phyloP scores from a whole-genome alignment of 148 eudicot species.

The Cornus suecica region DNA sequence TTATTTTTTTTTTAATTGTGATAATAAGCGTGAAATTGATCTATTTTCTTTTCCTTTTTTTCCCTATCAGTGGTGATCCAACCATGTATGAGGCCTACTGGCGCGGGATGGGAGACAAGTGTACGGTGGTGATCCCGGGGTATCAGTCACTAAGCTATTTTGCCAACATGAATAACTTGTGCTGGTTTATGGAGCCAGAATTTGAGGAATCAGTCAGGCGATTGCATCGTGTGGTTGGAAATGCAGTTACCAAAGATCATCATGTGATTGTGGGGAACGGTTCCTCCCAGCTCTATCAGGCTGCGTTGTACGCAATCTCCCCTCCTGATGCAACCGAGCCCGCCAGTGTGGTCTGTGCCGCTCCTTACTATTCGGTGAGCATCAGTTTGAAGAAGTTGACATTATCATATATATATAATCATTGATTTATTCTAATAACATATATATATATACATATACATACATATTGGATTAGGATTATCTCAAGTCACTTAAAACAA shows the following conservation, averaged over 20 bases:
- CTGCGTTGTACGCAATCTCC: conserved; percentile 49
- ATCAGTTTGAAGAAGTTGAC: background rate
- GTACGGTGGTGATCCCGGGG: conserved; percentile 41
- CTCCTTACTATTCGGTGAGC: conserved; percentile 70
- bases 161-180: conserved; percentile 24
- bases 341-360: conserved; percentile 46
- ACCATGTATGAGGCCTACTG: conserved; percentile 52
- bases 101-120: conserved; percentile 37
- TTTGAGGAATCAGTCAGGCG: conserved; percentile 42
- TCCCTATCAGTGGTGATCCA: conserved; percentile 95
- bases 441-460: too few species aligned
- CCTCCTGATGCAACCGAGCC: conserved; percentile 23
- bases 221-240: conserved; percentile 49
- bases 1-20: too few species aligned
- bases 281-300: conserved; percentile 58
- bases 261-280: conserved; percentile 64
- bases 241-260: conserved; percentile 40
- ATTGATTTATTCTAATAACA: too few species aligned
- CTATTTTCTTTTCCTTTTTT: too few species aligned
- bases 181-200: conserved; percentile 57
- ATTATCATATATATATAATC: background rate
- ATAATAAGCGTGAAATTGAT: too few species aligned
- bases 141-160: conserved; percentile 63
- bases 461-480: too few species aligned
- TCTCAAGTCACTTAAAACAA: conserved; percentile 16